Percentiles rank a stretch among this genome's conserved stretches.
phyloP scores from a whole-genome alignment of 2,329 filamentous ascomycete genomes.

The Didymella glomerata region DNA sequence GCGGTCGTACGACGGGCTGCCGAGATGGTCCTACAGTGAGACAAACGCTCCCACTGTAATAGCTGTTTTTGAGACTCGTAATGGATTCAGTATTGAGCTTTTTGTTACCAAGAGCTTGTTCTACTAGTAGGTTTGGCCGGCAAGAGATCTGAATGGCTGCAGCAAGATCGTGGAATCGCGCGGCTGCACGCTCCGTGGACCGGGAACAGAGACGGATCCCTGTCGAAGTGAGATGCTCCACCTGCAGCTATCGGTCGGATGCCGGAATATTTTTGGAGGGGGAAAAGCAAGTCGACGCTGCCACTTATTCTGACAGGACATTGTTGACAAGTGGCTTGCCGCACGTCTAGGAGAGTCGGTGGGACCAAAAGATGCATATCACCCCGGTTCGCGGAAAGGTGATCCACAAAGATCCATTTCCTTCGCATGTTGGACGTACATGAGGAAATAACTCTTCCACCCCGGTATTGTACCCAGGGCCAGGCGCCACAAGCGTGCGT shows the following conservation, averaged over 20 bases:
- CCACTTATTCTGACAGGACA: conserved; percentile 7
- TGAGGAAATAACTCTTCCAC: conserved; percentile 25
- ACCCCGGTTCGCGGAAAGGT: conserved; percentile 3
- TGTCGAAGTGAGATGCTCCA: conserved; percentile 13
- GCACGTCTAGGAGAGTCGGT: conserved; percentile 10
- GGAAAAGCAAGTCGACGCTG: conserved; percentile 10
- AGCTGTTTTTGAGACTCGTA: conserved; percentile 1
- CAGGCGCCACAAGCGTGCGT: conserved; percentile 32
- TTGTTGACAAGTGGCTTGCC: conserved; percentile 21
- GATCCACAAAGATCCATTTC: conserved; percentile 18
- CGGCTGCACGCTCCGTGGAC: conserved; percentile 6
- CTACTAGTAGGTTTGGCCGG: neutral
- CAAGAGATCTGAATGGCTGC: neutral
- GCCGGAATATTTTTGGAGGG: conserved; percentile 4
- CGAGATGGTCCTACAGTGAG: conserved; percentile 10
- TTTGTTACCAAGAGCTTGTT: neutral
- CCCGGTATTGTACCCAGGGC: conserved; percentile 23
- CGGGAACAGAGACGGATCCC: conserved; percentile 6
- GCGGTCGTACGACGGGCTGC: conserved; percentile 8
- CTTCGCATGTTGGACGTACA: conserved; percentile 18
- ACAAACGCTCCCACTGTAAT: conserved; percentile 8
- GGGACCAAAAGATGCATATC: conserved; percentile 18
- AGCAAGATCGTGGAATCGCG: conserved; percentile 12
- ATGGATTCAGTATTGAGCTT: neutral
- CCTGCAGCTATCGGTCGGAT: conserved; percentile 11